Percentiles rank a stretch among this genome's conserved stretches.
phyloP scores from a whole-genome alignment of 2,329 filamentous ascomycete species.

The Ophiosphaerella herpotricha region DNA sequence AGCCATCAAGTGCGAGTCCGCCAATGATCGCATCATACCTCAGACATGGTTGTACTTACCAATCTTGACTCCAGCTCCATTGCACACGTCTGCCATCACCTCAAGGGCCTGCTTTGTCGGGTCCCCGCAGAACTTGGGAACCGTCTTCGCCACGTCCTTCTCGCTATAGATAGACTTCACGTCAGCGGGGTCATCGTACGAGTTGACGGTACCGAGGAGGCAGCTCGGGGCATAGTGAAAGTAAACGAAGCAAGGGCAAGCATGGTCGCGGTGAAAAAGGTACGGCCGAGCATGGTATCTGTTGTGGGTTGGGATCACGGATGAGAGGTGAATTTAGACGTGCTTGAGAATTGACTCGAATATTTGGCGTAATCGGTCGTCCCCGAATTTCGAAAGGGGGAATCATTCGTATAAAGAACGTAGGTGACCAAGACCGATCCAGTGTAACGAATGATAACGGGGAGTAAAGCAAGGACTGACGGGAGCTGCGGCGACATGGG shows the following conservation, averaged over 20 bases:
- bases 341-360: too few relatives aligned
- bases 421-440: neutral
- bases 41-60: conserved; percentile 22
- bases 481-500: neutral
- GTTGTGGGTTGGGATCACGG: neutral
- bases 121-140: conserved; percentile 31
- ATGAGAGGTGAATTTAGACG: too few relatives aligned
- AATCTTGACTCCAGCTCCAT: conserved; percentile 31
- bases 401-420: conserved; percentile 7
- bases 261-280: conserved; percentile 32
- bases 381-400: too few relatives aligned
- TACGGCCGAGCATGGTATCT: conserved; percentile 35
- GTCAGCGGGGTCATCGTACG: conserved; percentile 31
- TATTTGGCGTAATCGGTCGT: too few relatives aligned
- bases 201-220: conserved; percentile 38
- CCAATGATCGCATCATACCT: neutral
- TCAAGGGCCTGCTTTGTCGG: conserved; percentile 25
- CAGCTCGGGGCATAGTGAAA: conserved; percentile 33
- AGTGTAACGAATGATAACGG: neutral
- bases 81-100: conserved; percentile 36
- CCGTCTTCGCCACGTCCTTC: conserved; percentile 30
- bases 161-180: conserved; percentile 33
- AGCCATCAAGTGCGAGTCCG: neutral
- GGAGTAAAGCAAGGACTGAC: conserved; percentile 4
- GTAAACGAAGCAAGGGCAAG: conserved; percentile 28